Conservation (phyloP, 306 rosid species). For the Pyrus bretschneideri region DNA sequence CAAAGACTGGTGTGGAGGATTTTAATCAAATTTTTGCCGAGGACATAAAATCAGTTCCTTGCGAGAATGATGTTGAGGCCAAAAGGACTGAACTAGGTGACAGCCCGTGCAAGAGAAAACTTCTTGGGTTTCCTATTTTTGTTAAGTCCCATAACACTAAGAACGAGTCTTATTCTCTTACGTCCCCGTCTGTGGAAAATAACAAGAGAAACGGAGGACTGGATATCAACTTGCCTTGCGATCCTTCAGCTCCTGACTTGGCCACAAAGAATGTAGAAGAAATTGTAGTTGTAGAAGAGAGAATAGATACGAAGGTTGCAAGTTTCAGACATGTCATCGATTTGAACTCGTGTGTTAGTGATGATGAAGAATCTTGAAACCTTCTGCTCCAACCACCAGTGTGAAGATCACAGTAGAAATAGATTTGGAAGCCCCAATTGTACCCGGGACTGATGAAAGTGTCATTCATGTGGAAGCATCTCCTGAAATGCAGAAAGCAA, state of each 20-base stretch:
- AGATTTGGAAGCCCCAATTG: constrained; percentile 71
- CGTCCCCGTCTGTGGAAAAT: constrained; percentile 30
- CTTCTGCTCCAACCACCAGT: constrained; percentile 22
- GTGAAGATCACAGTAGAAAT: constrained; percentile 34
- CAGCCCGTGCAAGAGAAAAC: constrained; percentile 30
- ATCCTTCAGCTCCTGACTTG: constrained; percentile 43
- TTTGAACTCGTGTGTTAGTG: constrained; percentile 65
- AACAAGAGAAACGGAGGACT: constrained; percentile 28
- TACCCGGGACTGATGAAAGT: constrained; percentile 47
- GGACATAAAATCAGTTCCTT: constrained; percentile 31
- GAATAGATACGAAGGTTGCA: constrained; percentile 29
- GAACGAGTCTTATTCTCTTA: constrained; percentile 44
- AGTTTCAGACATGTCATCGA: constrained; percentile 51
- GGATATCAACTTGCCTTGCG: constrained; percentile 87
- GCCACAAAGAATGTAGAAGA: constrained; percentile 30
- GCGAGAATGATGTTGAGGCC: constrained; percentile 33
- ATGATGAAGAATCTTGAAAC: constrained; percentile 59
- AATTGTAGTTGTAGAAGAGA: constrained; percentile 24
- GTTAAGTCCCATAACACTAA: constrained; percentile 40
- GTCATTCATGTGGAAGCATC: constrained; percentile 24
- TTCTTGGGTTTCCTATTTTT: constrained; percentile 68
- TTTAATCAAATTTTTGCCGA: constrained; percentile 28
- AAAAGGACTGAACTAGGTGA: constrained; percentile 40
- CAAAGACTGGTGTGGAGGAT: constrained; percentile 12
- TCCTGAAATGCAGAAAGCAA: constrained; percentile 30